Evolutionary conservation across 345 rosid genomes (phyloP).

Genomic region (Kandelia obovata): DNA sequence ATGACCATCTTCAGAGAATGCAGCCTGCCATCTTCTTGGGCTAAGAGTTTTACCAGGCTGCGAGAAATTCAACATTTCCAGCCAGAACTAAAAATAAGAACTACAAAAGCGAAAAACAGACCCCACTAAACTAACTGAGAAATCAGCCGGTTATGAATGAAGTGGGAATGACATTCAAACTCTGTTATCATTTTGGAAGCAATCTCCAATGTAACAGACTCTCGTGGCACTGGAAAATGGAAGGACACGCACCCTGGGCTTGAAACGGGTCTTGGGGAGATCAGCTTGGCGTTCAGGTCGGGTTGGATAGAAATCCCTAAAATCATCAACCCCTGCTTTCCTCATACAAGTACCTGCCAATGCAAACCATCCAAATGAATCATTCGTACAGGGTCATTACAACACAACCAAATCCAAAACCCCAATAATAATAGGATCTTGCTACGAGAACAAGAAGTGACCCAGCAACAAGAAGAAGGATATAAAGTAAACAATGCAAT

Average conservation of each 20-base stretch:
- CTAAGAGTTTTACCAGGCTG: slow-evolving; percentile 94
- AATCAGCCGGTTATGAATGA: not conserved
- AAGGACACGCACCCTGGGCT: slow-evolving; percentile 47
- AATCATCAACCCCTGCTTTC: slow-evolving; percentile 56
- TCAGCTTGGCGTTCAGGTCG: slow-evolving; percentile 64
- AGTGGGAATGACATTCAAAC: not conserved
- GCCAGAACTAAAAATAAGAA: not conserved
- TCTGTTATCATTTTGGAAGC: no score
- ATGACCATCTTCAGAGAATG: slow-evolving; percentile 76
- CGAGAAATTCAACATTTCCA: not conserved
- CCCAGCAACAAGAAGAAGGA: no score
- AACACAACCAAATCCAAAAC: not conserved
- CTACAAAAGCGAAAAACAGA: not conserved
- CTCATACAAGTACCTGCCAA: slow-evolving; percentile 24
- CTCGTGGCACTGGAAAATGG: not conserved
- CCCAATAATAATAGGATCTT: not conserved
- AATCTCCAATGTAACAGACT: no score
- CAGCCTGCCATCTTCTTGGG: slow-evolving; percentile 86
- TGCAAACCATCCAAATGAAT: slow-evolving; percentile 36
- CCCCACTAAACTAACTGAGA: not conserved
- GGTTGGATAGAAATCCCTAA: slow-evolving; percentile 69
- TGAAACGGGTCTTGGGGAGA: slow-evolving; percentile 71
- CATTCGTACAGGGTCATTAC: slow-evolving; percentile 1
- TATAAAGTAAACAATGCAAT: no score
- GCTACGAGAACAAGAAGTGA: no score